A percentile compares a stretch with the other conserved stretches of the same genome.
Conservation (phyloP, 345 rosid genomes). For the Rhodamnia rubescens region DNA sequence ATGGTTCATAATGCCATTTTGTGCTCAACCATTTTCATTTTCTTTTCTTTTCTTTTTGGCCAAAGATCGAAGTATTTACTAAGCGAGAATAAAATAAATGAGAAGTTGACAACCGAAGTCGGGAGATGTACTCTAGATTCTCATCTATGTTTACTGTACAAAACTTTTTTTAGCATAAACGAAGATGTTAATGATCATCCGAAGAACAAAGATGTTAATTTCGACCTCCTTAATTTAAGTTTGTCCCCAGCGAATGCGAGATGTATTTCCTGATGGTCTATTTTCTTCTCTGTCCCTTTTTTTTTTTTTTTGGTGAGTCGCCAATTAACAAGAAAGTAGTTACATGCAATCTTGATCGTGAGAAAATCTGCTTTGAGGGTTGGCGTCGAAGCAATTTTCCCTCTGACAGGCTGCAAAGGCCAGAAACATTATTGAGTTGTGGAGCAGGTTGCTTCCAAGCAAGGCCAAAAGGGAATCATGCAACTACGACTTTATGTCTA, state of each 20-base stretch:
- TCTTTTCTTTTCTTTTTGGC: no score
- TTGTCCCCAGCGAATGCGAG: no score
- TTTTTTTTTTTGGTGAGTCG: background rate
- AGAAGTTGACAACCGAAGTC: no score
- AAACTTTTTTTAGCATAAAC: background rate
- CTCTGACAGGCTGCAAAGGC: background rate
- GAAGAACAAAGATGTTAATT: no score
- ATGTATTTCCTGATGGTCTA: no score
- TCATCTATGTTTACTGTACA: background rate
- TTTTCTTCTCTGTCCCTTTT: no score
- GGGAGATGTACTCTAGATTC: background rate
- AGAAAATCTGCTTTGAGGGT: background rate
- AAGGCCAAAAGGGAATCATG: background rate
- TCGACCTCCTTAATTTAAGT: background rate
- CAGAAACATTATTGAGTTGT: background rate
- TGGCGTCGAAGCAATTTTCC: background rate
- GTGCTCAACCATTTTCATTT: background rate
- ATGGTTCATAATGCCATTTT: background rate
- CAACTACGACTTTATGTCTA: background rate
- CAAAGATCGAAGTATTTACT: no score
- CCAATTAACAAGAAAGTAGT: background rate
- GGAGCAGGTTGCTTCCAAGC: background rate
- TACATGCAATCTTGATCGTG: background rate
- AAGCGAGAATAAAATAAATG: no score
- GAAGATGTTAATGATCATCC: background rate